Conservation (phyloP, 23 red algal genomes). For the Cyanidium caldarium region DNA sequence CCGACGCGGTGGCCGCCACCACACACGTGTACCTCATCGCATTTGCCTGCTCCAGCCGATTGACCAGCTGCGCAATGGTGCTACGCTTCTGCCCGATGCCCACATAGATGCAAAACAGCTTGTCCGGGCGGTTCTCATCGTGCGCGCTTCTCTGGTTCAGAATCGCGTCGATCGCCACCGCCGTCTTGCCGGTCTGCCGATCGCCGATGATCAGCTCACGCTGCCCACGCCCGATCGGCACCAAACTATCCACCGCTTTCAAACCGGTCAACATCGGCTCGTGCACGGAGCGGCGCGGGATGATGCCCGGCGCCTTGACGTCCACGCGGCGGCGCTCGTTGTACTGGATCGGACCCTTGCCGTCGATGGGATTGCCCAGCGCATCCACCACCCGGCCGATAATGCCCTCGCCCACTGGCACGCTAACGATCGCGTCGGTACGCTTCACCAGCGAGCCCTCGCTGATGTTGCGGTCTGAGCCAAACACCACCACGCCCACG, state of each 20-base stretch:
- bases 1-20: constrained; percentile 93
- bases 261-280: constrained; percentile 97
- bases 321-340: constrained; percentile 62
- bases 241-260: constrained; percentile 79
- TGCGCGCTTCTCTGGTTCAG: constrained; percentile 73
- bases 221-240: constrained; percentile 95
- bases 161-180: constrained; percentile 88
- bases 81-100: constrained; percentile 92
- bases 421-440: constrained; percentile 76
- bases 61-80: constrained; percentile 75
- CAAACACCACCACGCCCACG: constrained; percentile 89
- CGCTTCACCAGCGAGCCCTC: constrained; percentile 77
- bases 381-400: constrained; percentile 94
- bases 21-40: constrained; percentile 74
- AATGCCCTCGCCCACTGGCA: constrained; percentile 63
- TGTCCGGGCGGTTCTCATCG: constrained; percentile 29
- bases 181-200: constrained; percentile 95
- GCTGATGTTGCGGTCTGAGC: constrained; percentile 74
- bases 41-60: constrained; percentile 67
- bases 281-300: constrained; percentile 74
- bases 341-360: constrained; percentile 61
- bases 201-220: constrained; percentile 98
- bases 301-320: constrained; percentile 95
- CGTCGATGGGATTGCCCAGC: constrained; percentile 93
- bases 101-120: constrained; percentile 90